phyloP scores from a whole-genome alignment of 352 stramenopile species.

The Globisporangium polare region DNA sequence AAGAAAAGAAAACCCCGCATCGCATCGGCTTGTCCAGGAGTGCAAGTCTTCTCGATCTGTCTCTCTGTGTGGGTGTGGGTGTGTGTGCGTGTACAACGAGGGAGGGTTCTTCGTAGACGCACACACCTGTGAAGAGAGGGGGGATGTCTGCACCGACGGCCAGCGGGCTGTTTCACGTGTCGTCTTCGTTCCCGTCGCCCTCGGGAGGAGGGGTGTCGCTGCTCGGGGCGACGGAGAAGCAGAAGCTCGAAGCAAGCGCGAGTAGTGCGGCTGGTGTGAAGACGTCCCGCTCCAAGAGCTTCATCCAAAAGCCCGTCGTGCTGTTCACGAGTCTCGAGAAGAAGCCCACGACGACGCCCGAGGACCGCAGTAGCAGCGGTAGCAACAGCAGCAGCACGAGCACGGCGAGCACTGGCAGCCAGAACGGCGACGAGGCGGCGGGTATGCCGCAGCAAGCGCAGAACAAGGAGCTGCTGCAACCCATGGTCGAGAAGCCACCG shows the following conservation, averaged over 20 bases:
- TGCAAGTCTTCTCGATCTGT: not conserved
- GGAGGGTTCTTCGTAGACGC: not conserved
- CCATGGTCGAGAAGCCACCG: not conserved
- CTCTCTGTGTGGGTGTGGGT: too few relatives aligned
- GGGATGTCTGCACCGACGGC: constrained; percentile 12
- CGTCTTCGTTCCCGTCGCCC: constrained; percentile 15
- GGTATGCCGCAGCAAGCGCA: not conserved
- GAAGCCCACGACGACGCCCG: constrained; percentile 10
- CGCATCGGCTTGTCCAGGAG: not conserved
- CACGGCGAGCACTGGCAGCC: constrained; percentile 13
- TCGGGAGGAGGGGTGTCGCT: constrained; percentile 23
- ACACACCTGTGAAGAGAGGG: not conserved
- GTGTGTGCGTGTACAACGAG: not conserved
- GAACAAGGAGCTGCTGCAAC: constrained; percentile 1
- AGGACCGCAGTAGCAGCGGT: constrained; percentile 18
- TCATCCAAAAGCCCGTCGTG: constrained; percentile 17
- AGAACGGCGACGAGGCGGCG: constrained; percentile 11
- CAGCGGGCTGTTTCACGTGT: constrained; percentile 27
- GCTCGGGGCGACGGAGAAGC: constrained; percentile 24
- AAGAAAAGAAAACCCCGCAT: not conserved
- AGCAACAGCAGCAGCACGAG: constrained; percentile 22
- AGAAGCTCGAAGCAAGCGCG: constrained; percentile 24
- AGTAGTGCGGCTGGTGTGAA: constrained; percentile 17
- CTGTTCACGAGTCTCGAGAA: constrained; percentile 16
- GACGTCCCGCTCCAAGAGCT: constrained; percentile 17